Evolutionary conservation across 441 rosid species (phyloP), one percentile per base, ranked within the genome.

Genomic region (Raphanus hybrid): DNA sequence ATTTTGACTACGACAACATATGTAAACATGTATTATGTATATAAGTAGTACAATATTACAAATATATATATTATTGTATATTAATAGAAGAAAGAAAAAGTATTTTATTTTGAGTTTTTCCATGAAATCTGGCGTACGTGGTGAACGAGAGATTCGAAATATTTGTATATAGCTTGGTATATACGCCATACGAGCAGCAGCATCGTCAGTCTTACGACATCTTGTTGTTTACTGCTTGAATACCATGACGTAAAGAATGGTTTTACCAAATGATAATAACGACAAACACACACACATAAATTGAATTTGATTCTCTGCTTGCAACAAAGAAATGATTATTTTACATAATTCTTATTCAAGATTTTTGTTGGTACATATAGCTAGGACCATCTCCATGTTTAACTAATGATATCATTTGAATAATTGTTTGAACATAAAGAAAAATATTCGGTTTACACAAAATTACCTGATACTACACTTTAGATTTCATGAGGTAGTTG

Each of bases 101-200:
- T 7, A 37, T 37, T 37, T 37, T 26, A 34, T 62, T 48, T 41
- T 55, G 73, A 55, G 32, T 20, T 55, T 23, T 37, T 54, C 75
- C 82, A 74, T 34, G 75, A 79, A 64, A 69, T 70, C 37, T 69
- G 78, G 82, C 82, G 63, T 69, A 64, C 71, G 67, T 79, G 71
- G 64, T 69, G 57, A 54, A 63, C 75, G 67, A 79, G 71, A 74
- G 52, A 65, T 70, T 74, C 78, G 43, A 73, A 69, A 74, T 43
- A 74, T 63, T 18, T 79, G 62, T 43, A 69, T 39, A 48, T 48
- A 60, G 62, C 75, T 79, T 69, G 27, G 55, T 63, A 23, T 74
- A 64, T 69, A 74, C 73, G 81, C 77, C 37, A 67, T 78, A 73
- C 29, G 70, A 12, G 54, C 52, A 60, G 57, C 67, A 73, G 54